These are phyloP conservation scores for Backusella circina DNA, from an alignment of 192 early-diverging fungal species.

Conservation along the genomic window DNA sequence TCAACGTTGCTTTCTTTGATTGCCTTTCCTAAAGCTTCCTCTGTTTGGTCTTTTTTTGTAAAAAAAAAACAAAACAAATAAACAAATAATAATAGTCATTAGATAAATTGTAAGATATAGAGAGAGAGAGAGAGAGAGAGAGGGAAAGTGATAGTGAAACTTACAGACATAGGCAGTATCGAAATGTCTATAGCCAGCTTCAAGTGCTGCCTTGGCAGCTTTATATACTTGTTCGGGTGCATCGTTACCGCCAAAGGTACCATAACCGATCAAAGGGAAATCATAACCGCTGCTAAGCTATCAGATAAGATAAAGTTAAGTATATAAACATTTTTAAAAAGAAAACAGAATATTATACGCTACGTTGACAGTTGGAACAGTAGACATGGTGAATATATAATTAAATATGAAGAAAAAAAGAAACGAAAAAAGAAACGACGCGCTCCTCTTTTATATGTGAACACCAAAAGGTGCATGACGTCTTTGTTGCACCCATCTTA, in stretches of 20 bases:
- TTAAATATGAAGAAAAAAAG: background rate
- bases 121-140: too few relatives aligned
- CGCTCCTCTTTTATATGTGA: background rate
- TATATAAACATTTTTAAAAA: background rate
- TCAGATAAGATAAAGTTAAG: background rate
- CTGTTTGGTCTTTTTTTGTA: constrained; percentile 7
- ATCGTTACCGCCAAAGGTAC: constrained; percentile 24
- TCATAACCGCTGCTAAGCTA: constrained; percentile 28
- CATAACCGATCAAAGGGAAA: constrained; percentile 26
- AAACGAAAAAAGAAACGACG: background rate
- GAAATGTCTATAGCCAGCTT: constrained; percentile 23
- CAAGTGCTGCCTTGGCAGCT: constrained; percentile 18
- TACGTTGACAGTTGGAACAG: constrained; percentile 2
- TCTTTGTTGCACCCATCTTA: background rate
- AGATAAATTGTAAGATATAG: too few relatives aligned
- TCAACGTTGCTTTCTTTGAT: constrained; percentile 49
- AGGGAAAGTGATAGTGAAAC: background rate
- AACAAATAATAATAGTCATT: too few relatives aligned
- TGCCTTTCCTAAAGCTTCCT: constrained; percentile 49
- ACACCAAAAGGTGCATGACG: background rate
- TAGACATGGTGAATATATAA: background rate
- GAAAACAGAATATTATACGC: background rate
- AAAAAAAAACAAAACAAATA: too few relatives aligned
- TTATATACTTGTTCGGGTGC: constrained; percentile 27
- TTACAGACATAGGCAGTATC: constrained; percentile 27